These are phyloP conservation scores for Populus hybrid DNA, from an alignment of 441 rosid genomes.

Conservation along the genomic window DNA sequence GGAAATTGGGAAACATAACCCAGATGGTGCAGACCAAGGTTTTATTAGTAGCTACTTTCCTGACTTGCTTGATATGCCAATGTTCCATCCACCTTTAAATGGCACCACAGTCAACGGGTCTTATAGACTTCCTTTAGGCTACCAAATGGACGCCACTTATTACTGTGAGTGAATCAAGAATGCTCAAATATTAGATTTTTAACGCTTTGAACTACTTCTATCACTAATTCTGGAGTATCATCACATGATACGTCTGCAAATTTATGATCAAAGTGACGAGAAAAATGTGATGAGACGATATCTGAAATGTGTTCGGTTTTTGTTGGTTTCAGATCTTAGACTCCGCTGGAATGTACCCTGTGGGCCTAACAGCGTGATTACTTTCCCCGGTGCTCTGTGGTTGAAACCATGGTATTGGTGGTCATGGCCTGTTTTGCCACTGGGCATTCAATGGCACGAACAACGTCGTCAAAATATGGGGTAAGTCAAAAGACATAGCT, in stretches of 20 bases:
- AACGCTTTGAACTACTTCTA: not conserved
- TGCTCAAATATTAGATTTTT: not conserved
- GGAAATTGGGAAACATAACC: constrained; percentile 52
- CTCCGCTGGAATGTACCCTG: constrained; percentile 92
- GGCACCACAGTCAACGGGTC: constrained; percentile 52
- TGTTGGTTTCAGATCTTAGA: constrained; percentile 53
- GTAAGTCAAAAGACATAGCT: constrained; percentile 26
- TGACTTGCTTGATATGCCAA: constrained; percentile 68
- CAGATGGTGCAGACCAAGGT: constrained; percentile 98
- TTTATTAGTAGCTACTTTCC: constrained; percentile 86
- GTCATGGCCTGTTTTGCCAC: constrained; percentile 94
- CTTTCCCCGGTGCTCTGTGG: constrained; percentile 93
- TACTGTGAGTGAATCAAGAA: constrained; percentile 51
- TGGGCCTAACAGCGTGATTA: constrained; percentile 85
- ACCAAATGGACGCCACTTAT: constrained; percentile 97
- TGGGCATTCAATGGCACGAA: constrained; percentile 83
- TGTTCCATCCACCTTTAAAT: constrained; percentile 65
- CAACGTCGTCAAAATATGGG: constrained; percentile 67
- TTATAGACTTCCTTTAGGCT: constrained; percentile 88
- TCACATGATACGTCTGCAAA: not conserved
- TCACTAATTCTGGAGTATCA: not conserved
- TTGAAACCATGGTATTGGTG: constrained; percentile 99
- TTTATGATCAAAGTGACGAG: not conserved
- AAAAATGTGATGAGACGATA: not conserved
- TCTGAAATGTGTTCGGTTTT: not conserved